Percentiles rank a stretch among this genome's conserved stretches.
These are phyloP conservation scores for Tillandsia fasciculata DNA, from an alignment of 176 grass and related monocot genomes.

Conservation along the genomic window DNA sequence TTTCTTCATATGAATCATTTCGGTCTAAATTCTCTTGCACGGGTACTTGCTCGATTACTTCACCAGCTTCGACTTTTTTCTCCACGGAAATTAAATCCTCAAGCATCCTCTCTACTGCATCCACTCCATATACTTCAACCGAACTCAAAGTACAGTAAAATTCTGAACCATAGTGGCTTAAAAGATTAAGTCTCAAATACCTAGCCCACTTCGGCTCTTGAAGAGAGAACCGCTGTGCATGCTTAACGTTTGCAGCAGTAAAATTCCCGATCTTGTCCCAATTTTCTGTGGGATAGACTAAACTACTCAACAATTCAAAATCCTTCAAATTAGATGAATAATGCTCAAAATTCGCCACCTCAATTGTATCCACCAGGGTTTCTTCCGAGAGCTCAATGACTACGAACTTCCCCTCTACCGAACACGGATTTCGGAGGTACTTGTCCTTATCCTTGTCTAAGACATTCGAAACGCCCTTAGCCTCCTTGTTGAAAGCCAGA, in stretches of 20 bases:
- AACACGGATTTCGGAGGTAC: conserved; percentile 95
- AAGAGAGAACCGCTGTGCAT: conserved; percentile 58
- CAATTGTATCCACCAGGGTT: conserved; percentile 78
- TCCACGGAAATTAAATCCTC: conserved; percentile 92
- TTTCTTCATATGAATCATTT: conserved; percentile 35
- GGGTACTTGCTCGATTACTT: conserved; percentile 34
- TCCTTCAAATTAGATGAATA: conserved; percentile 86
- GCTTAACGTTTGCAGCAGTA: conserved; percentile 61
- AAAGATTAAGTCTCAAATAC: conserved; percentile 78
- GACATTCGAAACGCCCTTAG: conserved; percentile 89
- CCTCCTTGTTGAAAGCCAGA: conserved; percentile 83
- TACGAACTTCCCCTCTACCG: conserved; percentile 79
- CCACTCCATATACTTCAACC: conserved; percentile 91
- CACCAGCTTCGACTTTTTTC: conserved; percentile 52
- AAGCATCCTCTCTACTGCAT: conserved; percentile 96
- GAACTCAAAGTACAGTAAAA: conserved; percentile 90
- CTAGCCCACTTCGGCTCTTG: conserved; percentile 76
- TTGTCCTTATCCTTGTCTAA: conserved; percentile 96
- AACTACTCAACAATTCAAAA: conserved; percentile 68
- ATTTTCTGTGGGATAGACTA: conserved; percentile 67
- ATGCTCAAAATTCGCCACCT: conserved; percentile 93
- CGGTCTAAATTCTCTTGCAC: conserved; percentile 30
- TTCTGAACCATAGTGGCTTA: conserved; percentile 89
- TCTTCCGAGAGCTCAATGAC: conserved; percentile 94
- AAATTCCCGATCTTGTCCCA: conserved; percentile 83